Base-by-base conservation (phyloP, 2,329 filamentous ascomycete genomes). In the Epichloe uncinata region DNA sequence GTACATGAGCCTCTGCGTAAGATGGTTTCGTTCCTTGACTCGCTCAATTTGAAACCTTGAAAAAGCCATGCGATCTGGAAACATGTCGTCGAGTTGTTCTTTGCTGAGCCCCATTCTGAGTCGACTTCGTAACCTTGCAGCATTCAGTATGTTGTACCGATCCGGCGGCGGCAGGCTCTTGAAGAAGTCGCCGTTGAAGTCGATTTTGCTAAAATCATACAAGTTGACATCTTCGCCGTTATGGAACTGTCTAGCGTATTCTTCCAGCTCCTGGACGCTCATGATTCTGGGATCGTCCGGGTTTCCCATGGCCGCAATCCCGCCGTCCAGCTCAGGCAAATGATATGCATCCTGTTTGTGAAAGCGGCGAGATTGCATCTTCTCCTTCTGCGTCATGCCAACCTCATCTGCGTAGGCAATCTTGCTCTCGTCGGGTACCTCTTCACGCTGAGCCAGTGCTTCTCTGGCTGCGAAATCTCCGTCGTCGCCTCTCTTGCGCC, bases 181-280 rank as follows among this genome's bases (percentile, higher is more conserved):
- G 69, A 98, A 98, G 67, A 98, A 98, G 11, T 91, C 82, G 56
- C 90, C 87, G 56, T 97, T 86, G 60, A 97, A 98, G 63, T 98
- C 93, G 58, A 98, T 98, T 68, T 97, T 97, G 62, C 87, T 94
- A 63, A 98, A 98, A 67, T 97, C 91, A 66, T 97, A 97, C 5
- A 90, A 68, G 56, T 84, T 83, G 58, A 97, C 85, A 63, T 97
- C 91, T 66, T 97, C 89, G 49, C 93, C 93, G 53, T 81, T 81
- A 60, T 96, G 81, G 60, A 97, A 97, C 55, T 97, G 90, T 47
- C 84, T 76, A 3, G 94, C 91, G 63, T 98, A 98, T 56, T 91
- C 84, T 67, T 97, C 88, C 52, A 98, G 70, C 63, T 98, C 91
- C 61, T 95, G 88, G 22, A 94, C 78, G 48, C 85, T 94, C 93